Conservation (phyloP, 441 rosid genomes). For the Croton laevigatus region DNA sequence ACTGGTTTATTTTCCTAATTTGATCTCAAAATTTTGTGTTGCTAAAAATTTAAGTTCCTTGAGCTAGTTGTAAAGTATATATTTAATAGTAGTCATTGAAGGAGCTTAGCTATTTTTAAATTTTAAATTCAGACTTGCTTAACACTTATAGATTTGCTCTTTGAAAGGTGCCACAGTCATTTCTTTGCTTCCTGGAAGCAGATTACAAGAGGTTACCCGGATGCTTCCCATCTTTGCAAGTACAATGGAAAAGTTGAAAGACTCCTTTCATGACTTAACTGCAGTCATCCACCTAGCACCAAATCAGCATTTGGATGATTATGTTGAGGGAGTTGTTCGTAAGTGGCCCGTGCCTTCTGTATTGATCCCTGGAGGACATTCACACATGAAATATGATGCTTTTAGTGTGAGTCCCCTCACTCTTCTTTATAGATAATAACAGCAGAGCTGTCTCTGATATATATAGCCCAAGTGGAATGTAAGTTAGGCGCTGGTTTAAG, state of each 20-base stretch:
- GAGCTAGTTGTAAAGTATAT: not conserved
- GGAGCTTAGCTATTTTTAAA: not conserved
- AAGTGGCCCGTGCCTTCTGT: conserved; percentile 76
- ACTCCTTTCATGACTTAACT: conserved; percentile 42
- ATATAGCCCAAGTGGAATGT: not conserved
- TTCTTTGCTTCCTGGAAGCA: conserved; percentile 85
- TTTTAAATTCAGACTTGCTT: not conserved
- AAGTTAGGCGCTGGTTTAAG: not conserved
- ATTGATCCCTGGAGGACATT: conserved; percentile 63
- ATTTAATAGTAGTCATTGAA: not conserved
- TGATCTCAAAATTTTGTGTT: not conserved
- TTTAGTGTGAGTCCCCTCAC: conserved; percentile 49
- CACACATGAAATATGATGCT: conserved; percentile 63
- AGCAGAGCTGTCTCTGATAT: not conserved
- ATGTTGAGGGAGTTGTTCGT: conserved; percentile 29
- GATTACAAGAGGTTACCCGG: conserved; percentile 80
- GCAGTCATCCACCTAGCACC: conserved; percentile 72
- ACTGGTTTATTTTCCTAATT: conserved; percentile 14
- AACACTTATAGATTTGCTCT: conserved; percentile 12
- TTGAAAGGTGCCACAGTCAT: conserved; percentile 58
- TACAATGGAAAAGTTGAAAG: conserved; percentile 51
- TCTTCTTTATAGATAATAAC: conserved; percentile 2
- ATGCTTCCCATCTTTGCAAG: conserved; percentile 78
- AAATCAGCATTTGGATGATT: conserved; percentile 60
- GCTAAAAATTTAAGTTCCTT: not conserved